These are phyloP conservation scores for Mollisiaceae sp. DNA, from an alignment of 2,329 filamentous ascomycete genomes.

Conservation along the genomic window DNA sequence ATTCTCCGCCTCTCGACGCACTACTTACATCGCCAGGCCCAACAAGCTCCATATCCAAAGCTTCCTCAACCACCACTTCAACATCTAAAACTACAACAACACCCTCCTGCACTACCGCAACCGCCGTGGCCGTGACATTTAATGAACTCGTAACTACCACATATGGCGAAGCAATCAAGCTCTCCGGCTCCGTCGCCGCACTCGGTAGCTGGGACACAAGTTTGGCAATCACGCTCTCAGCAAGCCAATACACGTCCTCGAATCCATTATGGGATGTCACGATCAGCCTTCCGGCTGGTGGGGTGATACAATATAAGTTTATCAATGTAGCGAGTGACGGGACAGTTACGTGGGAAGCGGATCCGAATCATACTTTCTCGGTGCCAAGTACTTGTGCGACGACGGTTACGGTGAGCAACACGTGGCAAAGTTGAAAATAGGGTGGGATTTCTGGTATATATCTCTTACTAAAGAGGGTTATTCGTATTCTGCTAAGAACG, in stretches of 20 bases:
- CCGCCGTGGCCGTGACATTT: constrained; percentile 60
- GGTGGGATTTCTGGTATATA: not conserved
- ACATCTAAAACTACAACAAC: constrained; percentile 13
- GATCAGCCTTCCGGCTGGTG: constrained; percentile 60
- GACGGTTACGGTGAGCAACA: constrained; percentile 31
- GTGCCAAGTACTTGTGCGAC: constrained; percentile 35
- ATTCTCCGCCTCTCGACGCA: not conserved
- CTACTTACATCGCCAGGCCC: constrained; percentile 10
- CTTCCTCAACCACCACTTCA: constrained; percentile 11
- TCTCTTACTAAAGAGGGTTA: not conserved
- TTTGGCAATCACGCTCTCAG: constrained; percentile 60
- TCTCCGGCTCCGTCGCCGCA: constrained; percentile 62
- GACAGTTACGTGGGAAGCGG: constrained; percentile 66
- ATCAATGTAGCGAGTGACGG: constrained; percentile 62
- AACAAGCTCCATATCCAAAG: constrained; percentile 4
- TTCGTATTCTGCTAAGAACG: not conserved
- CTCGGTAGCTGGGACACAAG: constrained; percentile 67
- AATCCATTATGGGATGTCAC: constrained; percentile 67
- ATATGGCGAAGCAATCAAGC: constrained; percentile 67
- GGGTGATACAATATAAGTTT: constrained; percentile 70
- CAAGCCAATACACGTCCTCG: constrained; percentile 60
- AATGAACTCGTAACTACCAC: constrained; percentile 60
- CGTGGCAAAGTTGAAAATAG: constrained; percentile 27
- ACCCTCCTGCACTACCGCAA: constrained; percentile 11
- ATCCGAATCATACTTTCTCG: constrained; percentile 44